phyloP scores from a whole-genome alignment of 1,139 yeast species.

The Zygosaccharomyces pseudobailii region DNA sequence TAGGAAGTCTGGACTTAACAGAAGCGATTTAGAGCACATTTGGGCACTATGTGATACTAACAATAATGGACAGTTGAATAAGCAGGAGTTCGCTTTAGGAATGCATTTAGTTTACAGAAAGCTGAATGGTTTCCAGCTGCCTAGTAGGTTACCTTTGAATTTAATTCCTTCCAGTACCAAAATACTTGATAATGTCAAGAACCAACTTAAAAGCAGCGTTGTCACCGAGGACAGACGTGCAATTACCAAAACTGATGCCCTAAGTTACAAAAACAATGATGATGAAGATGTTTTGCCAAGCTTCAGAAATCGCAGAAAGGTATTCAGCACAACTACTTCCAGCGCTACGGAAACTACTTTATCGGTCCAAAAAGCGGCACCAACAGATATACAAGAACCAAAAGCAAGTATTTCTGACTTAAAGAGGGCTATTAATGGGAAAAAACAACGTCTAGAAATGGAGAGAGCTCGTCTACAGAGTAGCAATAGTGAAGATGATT shows the following conservation, averaged over 20 bases:
- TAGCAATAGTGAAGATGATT: constrained; percentile 27
- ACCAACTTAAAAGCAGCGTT: constrained; percentile 46
- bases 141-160: constrained; percentile 66
- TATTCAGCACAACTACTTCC: constrained; percentile 16
- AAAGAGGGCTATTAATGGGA: constrained; percentile 56
- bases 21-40: constrained; percentile 80
- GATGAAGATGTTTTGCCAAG: constrained; percentile 40
- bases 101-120: constrained; percentile 78
- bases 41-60: constrained; percentile 80
- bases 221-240: constrained; percentile 13
- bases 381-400: background rate
- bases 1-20: constrained; percentile 81
- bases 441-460: constrained; percentile 56
- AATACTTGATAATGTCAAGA: constrained; percentile 51
- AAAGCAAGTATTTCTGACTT: constrained; percentile 42
- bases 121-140: constrained; percentile 68
- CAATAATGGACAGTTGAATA: constrained; percentile 67
- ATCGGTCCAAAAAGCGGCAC: background rate
- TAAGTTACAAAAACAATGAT: constrained; percentile 37
- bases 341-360: background rate
- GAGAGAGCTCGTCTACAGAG: constrained; percentile 37
- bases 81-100: constrained; percentile 76
- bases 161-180: constrained; percentile 77
- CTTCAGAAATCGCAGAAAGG: constrained; percentile 33
- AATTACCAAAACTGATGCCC: constrained; percentile 26